Percentiles rank a stretch among this genome's conserved stretches.
Conservation (phyloP, 2,329 filamentous ascomycete species). For the Biscogniauxia sp. region DNA sequence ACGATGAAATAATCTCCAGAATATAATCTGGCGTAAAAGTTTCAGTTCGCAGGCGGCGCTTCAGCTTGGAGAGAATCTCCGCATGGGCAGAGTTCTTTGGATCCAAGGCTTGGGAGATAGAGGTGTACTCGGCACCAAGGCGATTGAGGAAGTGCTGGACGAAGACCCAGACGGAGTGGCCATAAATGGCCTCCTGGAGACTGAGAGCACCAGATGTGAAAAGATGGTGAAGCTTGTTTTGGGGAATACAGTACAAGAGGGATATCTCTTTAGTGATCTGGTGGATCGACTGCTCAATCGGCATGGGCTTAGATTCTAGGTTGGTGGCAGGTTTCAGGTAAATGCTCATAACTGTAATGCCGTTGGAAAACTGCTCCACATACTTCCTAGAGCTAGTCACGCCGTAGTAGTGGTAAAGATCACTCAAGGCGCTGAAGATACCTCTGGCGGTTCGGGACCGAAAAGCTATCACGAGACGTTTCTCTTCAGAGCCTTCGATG, state of each 20-base stretch:
- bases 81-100: slow-evolving; percentile 78
- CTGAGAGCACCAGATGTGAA: slow-evolving; percentile 86
- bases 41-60: slow-evolving; percentile 90
- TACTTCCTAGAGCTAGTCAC: slow-evolving; percentile 96
- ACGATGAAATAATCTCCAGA: slow-evolving; percentile 89
- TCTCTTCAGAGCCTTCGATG: slow-evolving; percentile 86
- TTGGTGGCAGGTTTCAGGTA: slow-evolving; percentile 76
- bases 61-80: slow-evolving; percentile 87
- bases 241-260: slow-evolving; percentile 93
- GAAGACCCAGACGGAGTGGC: slow-evolving; percentile 96
- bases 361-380: slow-evolving; percentile 97
- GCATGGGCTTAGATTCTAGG: slow-evolving; percentile 60
- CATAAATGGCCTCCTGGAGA: slow-evolving; percentile 94
- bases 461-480: slow-evolving; percentile 92
- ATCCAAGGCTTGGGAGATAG: slow-evolving; percentile 78
- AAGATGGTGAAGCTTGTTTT: slow-evolving; percentile 90
- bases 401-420: slow-evolving; percentile 98
- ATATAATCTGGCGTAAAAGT: slow-evolving; percentile 99
- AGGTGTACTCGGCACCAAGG: slow-evolving; percentile 86
- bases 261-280: slow-evolving; percentile 99
- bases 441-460: slow-evolving; percentile 88
- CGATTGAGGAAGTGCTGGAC: slow-evolving; percentile 98
- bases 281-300: slow-evolving; percentile 91
- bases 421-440: slow-evolving; percentile 90
- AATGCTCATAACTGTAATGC: slow-evolving; percentile 93